phyloP scores from a whole-genome alignment of 371 early-diverging fungal species.

The Rhizopus arrhizus region DNA sequence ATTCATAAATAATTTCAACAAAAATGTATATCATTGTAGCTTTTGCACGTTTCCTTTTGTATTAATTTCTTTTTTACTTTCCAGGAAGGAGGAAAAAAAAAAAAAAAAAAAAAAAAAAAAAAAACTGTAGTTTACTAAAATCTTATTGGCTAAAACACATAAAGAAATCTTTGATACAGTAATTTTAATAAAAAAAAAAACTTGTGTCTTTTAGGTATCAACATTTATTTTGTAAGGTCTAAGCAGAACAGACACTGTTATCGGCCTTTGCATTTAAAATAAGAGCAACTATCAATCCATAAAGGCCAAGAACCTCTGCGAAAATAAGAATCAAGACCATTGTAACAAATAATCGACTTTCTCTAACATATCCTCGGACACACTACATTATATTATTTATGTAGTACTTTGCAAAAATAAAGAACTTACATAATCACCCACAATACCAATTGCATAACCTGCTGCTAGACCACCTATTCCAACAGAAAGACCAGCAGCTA shows the following conservation, averaged over 20 bases:
- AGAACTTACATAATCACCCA: constrained; percentile 75
- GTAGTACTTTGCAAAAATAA: too few species aligned
- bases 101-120: too few species aligned
- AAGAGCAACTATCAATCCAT: constrained; percentile 86
- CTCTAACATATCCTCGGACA: constrained; percentile 82
- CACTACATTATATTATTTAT: constrained; percentile 30
- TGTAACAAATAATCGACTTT: constrained; percentile 79
- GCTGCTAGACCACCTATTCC: constrained; percentile 88
- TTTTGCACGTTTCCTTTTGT: not conserved
- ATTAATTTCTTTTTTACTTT: not conserved
- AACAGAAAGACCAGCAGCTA: constrained; percentile 86
- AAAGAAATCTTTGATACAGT: too few species aligned
- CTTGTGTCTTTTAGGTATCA: not conserved
- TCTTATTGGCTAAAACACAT: too few species aligned
- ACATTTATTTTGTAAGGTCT: not conserved
- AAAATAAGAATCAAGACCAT: constrained; percentile 91
- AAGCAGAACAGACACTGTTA: constrained; percentile 35
- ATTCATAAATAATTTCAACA: not conserved
- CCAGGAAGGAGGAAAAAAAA: too few species aligned
- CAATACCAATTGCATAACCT: constrained; percentile 91
- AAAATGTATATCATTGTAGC: not conserved
- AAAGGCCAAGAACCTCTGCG: constrained; percentile 91
- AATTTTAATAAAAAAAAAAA: too few species aligned
- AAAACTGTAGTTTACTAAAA: too few species aligned
- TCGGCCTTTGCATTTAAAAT: constrained; percentile 80